These are phyloP conservation scores for Coniochaeta hoffmannii DNA, from an alignment of 2,329 filamentous ascomycete genomes.

Conservation along the genomic window DNA sequence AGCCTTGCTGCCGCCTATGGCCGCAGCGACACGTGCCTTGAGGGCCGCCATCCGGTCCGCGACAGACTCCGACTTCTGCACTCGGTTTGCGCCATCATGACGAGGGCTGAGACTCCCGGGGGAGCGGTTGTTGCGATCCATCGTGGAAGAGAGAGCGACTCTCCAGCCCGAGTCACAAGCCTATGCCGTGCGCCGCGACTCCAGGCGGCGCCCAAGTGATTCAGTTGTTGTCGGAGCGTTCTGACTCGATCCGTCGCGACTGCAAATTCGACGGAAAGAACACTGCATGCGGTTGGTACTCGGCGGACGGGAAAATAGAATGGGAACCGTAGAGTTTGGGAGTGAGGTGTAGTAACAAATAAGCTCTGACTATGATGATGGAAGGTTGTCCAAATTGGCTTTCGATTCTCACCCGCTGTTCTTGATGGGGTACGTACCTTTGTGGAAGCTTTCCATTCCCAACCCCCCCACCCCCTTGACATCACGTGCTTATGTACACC, in stretches of 20 bases:
- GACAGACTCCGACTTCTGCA: conserved; percentile 49
- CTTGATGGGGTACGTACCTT: too few relatives aligned
- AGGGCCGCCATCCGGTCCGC: conserved; percentile 67
- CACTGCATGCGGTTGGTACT: too few relatives aligned
- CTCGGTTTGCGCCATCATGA: conserved; percentile 44
- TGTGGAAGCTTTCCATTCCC: too few relatives aligned
- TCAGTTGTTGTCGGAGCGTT: neutral
- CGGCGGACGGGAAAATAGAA: neutral
- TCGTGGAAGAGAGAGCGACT: conserved; percentile 17
- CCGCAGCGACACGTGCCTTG: conserved; percentile 72
- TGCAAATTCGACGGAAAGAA: too few relatives aligned
- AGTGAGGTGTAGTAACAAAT: neutral
- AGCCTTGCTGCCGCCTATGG: conserved; percentile 52
- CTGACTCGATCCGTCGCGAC: too few relatives aligned
- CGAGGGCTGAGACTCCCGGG: conserved; percentile 47
- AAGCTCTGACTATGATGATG: neutral
- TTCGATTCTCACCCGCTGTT: too few relatives aligned
- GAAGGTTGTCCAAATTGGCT: neutral
- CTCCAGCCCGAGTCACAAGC: neutral
- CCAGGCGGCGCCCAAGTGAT: too few relatives aligned
- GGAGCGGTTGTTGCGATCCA: conserved; percentile 46
- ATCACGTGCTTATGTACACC: neutral
- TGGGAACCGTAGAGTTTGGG: neutral
- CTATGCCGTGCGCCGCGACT: neutral
- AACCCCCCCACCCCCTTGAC: too few relatives aligned